Evolutionary conservation across 2,329 filamentous ascomycete species (phyloP), one percentile per base, ranked within the genome.

Genomic region (Pseudopithomyces maydicus): DNA sequence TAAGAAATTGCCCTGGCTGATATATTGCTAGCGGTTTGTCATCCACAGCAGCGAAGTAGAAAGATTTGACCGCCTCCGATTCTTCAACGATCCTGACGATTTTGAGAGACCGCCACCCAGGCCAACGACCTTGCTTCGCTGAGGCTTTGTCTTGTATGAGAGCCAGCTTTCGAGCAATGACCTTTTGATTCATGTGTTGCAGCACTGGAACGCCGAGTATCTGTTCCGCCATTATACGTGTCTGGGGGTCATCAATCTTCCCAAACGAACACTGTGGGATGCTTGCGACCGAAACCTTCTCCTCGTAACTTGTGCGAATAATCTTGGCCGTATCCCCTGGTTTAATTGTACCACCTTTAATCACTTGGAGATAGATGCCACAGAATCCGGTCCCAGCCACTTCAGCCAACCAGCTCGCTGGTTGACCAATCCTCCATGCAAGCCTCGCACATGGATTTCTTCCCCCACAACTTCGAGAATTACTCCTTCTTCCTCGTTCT

Each of bases 1-100:
- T 46, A 15, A 57, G 49, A 19, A 57, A 57, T 49, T 57, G 49
- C 10, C 55, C 49, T 6, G 49, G 55, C 6, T 49, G 14, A 20
- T 32, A 54, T 23, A 7, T 45, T 12, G 44, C 52, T 45, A 55
- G 20, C 5, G 44, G 44, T 23, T 44, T 26, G 12, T 52, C 11
- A 29, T 56, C 54, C 14, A 22, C 29, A 15, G 54, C 23, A 15
- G 11, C 39, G 39, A 56, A 32, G 36, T 52, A 56, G 47, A 56
- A 56, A 7, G 54, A 56, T 19, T 51, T 52, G 41, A 56, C 49
- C 17, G 22, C 15, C 10, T 15, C 36, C n/a, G 44, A 48, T 20
- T 55, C 44, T 14, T 55, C 22, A 8, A 47, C 39, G 2, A 53
- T 23, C 29, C 38, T 46, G 26, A 33, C n/a, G 10, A 52, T 32